phyloP scores from a whole-genome alignment of 805 yeast genomes.

The Nakazawaea anatomiae region DNA sequence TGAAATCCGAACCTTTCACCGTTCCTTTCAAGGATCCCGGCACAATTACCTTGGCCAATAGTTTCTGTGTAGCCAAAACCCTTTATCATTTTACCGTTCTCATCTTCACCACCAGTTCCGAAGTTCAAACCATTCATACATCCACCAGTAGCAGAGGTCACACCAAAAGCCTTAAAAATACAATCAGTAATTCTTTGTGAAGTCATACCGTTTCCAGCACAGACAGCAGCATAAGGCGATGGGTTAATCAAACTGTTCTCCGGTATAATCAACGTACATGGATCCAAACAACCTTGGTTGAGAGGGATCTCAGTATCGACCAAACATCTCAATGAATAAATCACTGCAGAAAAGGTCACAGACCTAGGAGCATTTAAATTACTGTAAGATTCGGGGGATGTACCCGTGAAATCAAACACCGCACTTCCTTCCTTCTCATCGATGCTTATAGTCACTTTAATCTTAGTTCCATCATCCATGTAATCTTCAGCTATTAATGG shows the following conservation, averaged over 20 bases:
- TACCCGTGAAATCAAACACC: constrained; percentile 41
- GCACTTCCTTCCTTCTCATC: constrained; percentile 29
- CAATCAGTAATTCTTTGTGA: constrained; percentile 83
- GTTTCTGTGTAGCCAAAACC: constrained; percentile 47
- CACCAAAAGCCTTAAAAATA: constrained; percentile 66
- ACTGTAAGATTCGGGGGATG: constrained; percentile 42
- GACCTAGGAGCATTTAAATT: constrained; percentile 48
- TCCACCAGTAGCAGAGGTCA: constrained; percentile 85
- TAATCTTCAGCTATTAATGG: constrained; percentile 37
- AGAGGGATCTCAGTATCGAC: constrained; percentile 47
- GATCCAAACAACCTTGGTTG: constrained; percentile 48
- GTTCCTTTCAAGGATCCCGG: constrained; percentile 14
- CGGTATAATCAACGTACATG: constrained; percentile 28
- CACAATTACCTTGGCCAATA: constrained; percentile 41
- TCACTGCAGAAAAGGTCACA: constrained; percentile 43
- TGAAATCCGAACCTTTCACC: constrained; percentile 20
- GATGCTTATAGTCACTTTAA: constrained; percentile 34
- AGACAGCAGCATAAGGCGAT: constrained; percentile 38
- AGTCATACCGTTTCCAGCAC: constrained; percentile 53
- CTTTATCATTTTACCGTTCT: constrained; percentile 25
- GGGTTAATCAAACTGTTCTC: constrained; percentile 25
- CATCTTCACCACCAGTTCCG: constrained; percentile 56
- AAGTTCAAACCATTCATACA: constrained; percentile 83
- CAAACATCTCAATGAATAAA: constrained; percentile 42
- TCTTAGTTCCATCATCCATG: constrained; percentile 47